Base-by-base conservation (phyloP, 139 green algal species). In the Chlamydomonas incerta region DNA sequence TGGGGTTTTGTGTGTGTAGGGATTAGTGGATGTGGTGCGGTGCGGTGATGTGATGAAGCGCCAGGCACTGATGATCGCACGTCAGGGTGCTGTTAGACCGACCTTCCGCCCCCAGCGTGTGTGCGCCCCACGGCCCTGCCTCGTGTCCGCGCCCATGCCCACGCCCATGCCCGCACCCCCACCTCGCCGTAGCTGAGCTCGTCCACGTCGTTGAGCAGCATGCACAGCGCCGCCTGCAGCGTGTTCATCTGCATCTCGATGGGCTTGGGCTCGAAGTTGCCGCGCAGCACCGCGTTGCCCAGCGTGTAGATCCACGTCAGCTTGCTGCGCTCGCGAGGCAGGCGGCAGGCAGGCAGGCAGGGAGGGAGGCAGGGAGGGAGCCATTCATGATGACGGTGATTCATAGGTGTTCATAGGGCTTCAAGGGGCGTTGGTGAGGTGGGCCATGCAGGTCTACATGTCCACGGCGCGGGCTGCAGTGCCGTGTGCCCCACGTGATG, bases 261-360 rank as follows among this genome's bases (percentile, higher is more conserved):
- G 35, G 93, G 87, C 87, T 95, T 95, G 41, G 86, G 37, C 58
- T 96, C 90, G 85, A 98, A 99, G 84, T 94, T 95, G 76, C 89
- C 97, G 79, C 94, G 96, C 13, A 99, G 89, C 62, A 92, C 90
- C 68, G 93, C 90, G 8, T 75, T 96, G 58, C 98, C 98, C 75
- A 98, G 89, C n/a, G 92, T 92, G 91, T 98, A 98, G 81, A 98
- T 96, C 98, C 98, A 99, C 18, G 92, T 96, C 83, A 99, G 95
- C 83, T 96, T 97, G 26, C 98, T 90, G 88, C 47, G 37, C 21
- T 31, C 8, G n/a, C n/a, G n/a, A n/a, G n/a, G n/a, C n/a, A n/a
- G n/a, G n/a, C n/a, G n/a, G n/a, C n/a, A n/a, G n/a, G n/a, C n/a
- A n/a, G n/a, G n/a, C n/a, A n/a, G n/a, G n/a, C n/a, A n/a, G n/a